Conservation (phyloP, 129 eudicot genomes). For the Silybum marianum region DNA sequence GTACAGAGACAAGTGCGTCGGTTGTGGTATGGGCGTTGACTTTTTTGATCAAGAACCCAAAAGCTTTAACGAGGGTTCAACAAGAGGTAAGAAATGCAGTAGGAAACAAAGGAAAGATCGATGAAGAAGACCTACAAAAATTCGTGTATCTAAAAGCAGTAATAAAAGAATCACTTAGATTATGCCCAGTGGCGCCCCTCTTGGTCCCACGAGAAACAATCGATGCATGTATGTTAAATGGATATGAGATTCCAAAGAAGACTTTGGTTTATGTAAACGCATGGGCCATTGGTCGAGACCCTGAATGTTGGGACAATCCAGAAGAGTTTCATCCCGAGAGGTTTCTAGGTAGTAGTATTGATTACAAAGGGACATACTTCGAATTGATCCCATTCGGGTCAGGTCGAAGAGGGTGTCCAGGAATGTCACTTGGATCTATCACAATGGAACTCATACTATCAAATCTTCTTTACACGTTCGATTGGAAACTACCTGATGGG, state of each 20-base stretch:
- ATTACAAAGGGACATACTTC: slow-evolving; percentile 36
- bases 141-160: slow-evolving; percentile 41
- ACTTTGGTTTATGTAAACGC: slow-evolving; percentile 42
- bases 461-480: slow-evolving; percentile 35
- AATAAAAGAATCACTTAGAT: slow-evolving; percentile 37
- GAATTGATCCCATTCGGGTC: slow-evolving; percentile 45
- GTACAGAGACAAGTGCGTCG: slow-evolving; percentile 46
- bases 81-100: slow-evolving; percentile 34
- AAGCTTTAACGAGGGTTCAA: slow-evolving; percentile 38
- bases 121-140: slow-evolving; percentile 34
- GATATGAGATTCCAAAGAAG: slow-evolving; percentile 34
- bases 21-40: slow-evolving; percentile 47
- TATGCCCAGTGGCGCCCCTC: slow-evolving; percentile 36
- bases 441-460: slow-evolving; percentile 37
- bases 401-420: slow-evolving; percentile 41
- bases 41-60: slow-evolving; percentile 34
- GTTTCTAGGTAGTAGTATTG: slow-evolving; percentile 28
- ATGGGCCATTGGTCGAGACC: slow-evolving; percentile 53
- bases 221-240: slow-evolving; percentile 21
- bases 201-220: slow-evolving; percentile 37
- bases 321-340: slow-evolving; percentile 39
- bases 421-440: slow-evolving; percentile 27
- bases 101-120: slow-evolving; percentile 30
- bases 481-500: slow-evolving; percentile 35
- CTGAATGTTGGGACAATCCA: slow-evolving; percentile 45